Base-by-base conservation (phyloP, 441 rosid species). In the Erodium moschatum region DNA sequence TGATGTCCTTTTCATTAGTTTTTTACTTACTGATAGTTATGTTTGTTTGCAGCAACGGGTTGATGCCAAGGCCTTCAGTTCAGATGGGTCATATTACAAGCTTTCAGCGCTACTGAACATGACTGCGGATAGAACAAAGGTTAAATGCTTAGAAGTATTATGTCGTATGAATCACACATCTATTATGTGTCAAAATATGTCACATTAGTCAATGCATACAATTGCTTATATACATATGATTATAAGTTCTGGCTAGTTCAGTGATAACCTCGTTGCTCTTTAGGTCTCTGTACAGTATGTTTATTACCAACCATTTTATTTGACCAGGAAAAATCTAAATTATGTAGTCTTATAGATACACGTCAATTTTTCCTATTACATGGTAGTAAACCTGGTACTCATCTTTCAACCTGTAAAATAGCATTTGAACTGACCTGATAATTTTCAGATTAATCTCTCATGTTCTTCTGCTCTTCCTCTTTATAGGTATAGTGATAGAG, bases 51-150 rank as follows among this genome's bases (percentile, higher is more conserved):
- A 96, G 98, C 97, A 92, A 84, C 88, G 98, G 74, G 86, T 96
- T 76, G 97, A 85, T 81, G 87, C 92, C 65, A 84, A 86, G 72
- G 98, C 99, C 68, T 87, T 80, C 70, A 75, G 83, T 77, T 86
- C 95, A 27, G 92, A 96, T 75, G 87, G 87, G 74, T 86, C 87
- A 61, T 96, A 92, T 82, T 88, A 84, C 85, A 92, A 81, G 83
- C 91, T 96, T 79, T 89, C 99, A 58, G 96, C 92, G 66, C 67
- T 81, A 64, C 73, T 96, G 77, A 90, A 92, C 70, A 86, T 85
- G 96, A 88, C 97, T 73, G 89, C 94, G 5, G 96, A 92, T 79
- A 87, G 98, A 85, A 96, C 99, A 69, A 96, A 96, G 99, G 99
- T 96, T 64, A 75, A 69, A 66, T 46, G 73, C 67, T 56, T 46